phyloP scores from a whole-genome alignment of 2,329 filamentous ascomycete species.

The Apiospora phragmitis region DNA sequence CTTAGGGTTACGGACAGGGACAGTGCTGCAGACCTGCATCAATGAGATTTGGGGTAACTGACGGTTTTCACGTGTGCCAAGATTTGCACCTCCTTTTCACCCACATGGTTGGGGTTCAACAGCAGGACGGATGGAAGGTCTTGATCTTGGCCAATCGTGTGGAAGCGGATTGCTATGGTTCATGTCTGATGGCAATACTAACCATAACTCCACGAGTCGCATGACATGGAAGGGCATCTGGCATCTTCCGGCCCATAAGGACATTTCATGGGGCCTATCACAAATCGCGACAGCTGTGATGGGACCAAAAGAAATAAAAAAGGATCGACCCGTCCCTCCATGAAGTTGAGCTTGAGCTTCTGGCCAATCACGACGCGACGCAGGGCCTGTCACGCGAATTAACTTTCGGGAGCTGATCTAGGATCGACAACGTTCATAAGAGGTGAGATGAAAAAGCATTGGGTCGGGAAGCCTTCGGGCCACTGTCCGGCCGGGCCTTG shows the following conservation, averaged over 20 bases:
- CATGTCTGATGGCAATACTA: background rate
- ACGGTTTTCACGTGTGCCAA: background rate
- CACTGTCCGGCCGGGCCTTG: background rate
- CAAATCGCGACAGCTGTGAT: background rate
- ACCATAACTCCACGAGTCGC: background rate
- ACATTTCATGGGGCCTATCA: background rate
- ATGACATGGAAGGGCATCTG: background rate
- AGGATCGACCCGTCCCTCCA: conserved; percentile 22
- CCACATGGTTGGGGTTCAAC: background rate
- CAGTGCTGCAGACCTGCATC: background rate
- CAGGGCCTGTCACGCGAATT: background rate
- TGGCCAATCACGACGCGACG: conserved; percentile 19
- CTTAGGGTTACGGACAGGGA: background rate
- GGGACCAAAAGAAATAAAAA: background rate
- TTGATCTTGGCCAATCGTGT: background rate
- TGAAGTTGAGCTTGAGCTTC: conserved; percentile 14
- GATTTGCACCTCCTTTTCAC: background rate
- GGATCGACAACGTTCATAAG: background rate
- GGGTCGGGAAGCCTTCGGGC: background rate
- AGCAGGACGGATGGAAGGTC: background rate
- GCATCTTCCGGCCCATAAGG: background rate
- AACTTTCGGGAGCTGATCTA: background rate
- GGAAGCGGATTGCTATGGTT: background rate
- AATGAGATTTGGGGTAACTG: background rate
- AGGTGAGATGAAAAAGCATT: background rate